Evolutionary conservation across 116 monocot species (phyloP).

Genomic region (Papilionanthe hybrid): DNA sequence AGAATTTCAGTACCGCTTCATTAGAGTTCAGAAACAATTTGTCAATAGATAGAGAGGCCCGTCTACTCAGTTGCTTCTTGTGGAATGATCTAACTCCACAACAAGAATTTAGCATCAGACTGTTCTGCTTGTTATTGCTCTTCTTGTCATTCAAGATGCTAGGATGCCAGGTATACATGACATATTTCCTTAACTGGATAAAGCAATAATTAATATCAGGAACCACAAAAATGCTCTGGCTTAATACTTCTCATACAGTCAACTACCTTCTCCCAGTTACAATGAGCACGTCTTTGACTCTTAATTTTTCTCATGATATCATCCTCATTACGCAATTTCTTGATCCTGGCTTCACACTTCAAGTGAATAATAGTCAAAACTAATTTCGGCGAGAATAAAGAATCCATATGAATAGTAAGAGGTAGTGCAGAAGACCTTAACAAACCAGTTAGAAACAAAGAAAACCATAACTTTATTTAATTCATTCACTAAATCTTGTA

Average conservation of each 20-base stretch:
- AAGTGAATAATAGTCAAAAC: not conserved
- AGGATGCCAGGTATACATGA: slow-evolving; percentile 77
- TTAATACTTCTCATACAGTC: not conserved
- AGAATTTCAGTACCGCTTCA: slow-evolving; percentile 12
- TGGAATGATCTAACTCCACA: slow-evolving; percentile 27
- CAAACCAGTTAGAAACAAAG: not conserved
- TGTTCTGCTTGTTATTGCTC: slow-evolving; percentile 17
- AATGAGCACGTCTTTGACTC: slow-evolving; percentile 49
- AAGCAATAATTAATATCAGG: slow-evolving; percentile 7
- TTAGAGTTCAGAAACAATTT: slow-evolving; percentile 14
- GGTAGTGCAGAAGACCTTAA: not conserved
- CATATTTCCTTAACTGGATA: slow-evolving; percentile 77
- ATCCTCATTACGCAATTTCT: slow-evolving; percentile 71
- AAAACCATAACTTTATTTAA: not conserved
- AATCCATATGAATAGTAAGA: not conserved
- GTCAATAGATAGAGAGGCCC: slow-evolving; percentile 18
- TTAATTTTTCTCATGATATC: slow-evolving; percentile 48
- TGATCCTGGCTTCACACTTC: slow-evolving; percentile 73
- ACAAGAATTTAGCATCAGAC: slow-evolving; percentile 24
- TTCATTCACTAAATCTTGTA: not conserved
- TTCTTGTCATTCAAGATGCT: slow-evolving; percentile 41
- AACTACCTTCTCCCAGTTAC: slow-evolving; percentile 74
- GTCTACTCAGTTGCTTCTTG: slow-evolving; percentile 24
- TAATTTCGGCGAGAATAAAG: not conserved
- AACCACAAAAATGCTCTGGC: not conserved